Base-by-base conservation (phyloP, 352 stramenopile genomes). In the Pythium phragmitis region DNA sequence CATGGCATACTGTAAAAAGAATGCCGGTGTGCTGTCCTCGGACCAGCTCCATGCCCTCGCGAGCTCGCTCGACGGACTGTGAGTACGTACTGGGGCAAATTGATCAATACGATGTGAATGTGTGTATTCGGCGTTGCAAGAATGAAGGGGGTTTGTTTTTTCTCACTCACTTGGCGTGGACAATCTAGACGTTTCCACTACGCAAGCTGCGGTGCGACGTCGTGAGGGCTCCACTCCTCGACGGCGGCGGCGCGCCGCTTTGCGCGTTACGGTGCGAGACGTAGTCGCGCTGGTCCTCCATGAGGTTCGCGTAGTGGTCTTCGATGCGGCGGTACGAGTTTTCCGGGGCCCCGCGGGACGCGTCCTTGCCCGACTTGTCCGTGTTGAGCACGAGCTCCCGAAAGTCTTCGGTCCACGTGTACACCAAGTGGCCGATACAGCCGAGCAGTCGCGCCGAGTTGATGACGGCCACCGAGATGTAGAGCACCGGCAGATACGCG, bases 371-470 rank as follows among this genome's bases (percentile, higher is more conserved):
- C 2, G 72, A 83, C 45, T 77, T 69, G 0, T 56, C 57, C 1
- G 59, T 60, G 43, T 57, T 42, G 0, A 63, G 39, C 26, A 69
- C 3, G 9, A 60, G 19, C 1, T 17, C 23, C 2, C 61, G 67
- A n/a, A 73, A 73, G 8, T 67, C 52, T 4, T 59, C 61, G 21
- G 80, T 87, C 70, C 82, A 80, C 17, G 82, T 70, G 66, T 94
- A 94, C 37, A 95, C 17, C 73, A 83, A 82, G 68, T 95, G 79
- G 42, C 78, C 74, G 33, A 92, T 75, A 55, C 75, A 88, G 3
- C 87, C 85, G 2, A 87, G 46, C 19, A 96, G 60, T 0, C 87
- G 80, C 17, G 66, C 73, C 43, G 76, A 73, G 69, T 96, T 96
- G 57, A 96, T 80, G 11, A 65, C 64, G 0, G 83, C 85, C 0